Evolutionary conservation across 2,329 filamentous ascomycete genomes (phyloP).

Genomic region (Ophiosphaerella korrae): DNA sequence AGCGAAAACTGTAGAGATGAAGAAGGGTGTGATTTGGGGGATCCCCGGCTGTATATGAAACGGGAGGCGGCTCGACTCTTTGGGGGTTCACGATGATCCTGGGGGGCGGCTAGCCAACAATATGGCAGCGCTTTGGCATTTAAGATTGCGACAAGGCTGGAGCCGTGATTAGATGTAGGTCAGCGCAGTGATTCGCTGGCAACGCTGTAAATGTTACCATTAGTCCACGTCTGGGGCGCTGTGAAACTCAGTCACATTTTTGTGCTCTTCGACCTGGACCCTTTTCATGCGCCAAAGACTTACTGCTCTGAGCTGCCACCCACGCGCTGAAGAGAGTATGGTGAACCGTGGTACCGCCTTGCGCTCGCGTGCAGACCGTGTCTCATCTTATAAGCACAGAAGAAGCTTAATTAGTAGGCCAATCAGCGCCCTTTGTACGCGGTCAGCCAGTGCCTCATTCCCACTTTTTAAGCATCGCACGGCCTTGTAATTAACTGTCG

Average conservation of each 20-base stretch:
- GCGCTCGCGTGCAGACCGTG: slow-evolving; percentile 13
- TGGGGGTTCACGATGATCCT: slow-evolving; percentile 18
- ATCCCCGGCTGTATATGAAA: slow-evolving; percentile 35
- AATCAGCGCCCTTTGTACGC: slow-evolving; percentile 22
- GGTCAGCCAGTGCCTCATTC: slow-evolving; percentile 30
- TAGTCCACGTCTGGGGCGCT: background rate
- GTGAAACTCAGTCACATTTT: background rate
- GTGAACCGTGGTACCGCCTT: slow-evolving; percentile 2
- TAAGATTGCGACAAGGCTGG: slow-evolving; percentile 25
- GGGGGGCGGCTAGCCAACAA: slow-evolving; percentile 28
- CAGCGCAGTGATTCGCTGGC: slow-evolving; percentile 15
- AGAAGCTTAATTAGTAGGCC: slow-evolving; percentile 26
- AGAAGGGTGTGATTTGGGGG: slow-evolving; percentile 18
- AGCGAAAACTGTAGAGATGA: slow-evolving; percentile 25
- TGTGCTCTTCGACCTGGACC: too few species aligned
- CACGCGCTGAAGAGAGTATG: background rate
- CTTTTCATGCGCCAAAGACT: too few species aligned
- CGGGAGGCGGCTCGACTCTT: slow-evolving; percentile 18
- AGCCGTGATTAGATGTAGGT: slow-evolving; percentile 12
- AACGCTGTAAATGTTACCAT: slow-evolving; percentile 1
- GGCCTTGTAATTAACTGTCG: slow-evolving; percentile 14
- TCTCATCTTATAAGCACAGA: slow-evolving; percentile 30
- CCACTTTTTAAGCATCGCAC: slow-evolving; percentile 41
- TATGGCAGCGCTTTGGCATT: slow-evolving; percentile 12
- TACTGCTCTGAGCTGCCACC: background rate